Base-by-base conservation (phyloP, 192 early-diverging fungal species). In the Gryganskiella cystojenkinii region DNA sequence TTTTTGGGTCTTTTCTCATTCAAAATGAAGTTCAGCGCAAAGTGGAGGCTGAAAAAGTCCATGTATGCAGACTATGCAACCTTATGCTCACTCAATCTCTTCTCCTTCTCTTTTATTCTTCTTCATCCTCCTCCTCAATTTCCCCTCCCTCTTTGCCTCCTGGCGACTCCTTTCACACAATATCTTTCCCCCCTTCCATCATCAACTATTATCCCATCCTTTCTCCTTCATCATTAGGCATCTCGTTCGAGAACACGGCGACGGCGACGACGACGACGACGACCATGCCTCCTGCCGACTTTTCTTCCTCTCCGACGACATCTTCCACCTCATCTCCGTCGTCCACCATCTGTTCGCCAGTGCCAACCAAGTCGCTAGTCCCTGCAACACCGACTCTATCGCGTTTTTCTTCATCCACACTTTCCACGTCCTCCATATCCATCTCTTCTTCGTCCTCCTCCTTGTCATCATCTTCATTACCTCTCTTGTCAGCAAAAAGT, bases 1-100 rank as follows among this genome's bases (percentile, higher is more conserved):
- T 68, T 42, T 56, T 59, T 46, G 60, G 46, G 20, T 24, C 55
- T 37, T 42, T 61, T 43, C 58, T 70, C 58, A n/a, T n/a, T n/a
- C n/a, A n/a, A n/a, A n/a, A n/a, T n/a, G n/a, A n/a, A n/a, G n/a
- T n/a, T n/a, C n/a, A n/a, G n/a, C n/a, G n/a, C n/a, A n/a, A n/a
- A n/a, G n/a, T n/a, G n/a, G n/a, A n/a, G n/a, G n/a, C n/a, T n/a
- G n/a, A n/a, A n/a, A n/a, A n/a, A n/a, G 37, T 40, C 37, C 37
- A 13, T 40, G 8, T 42, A 45, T 28, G 19, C 17, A 25, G 51
- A 46, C 57, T 13, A 17, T 22, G 13, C 22, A 10, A 8, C 31
- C 4, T 33, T 35, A 33, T 34, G 28, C 55, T 56, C 55, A 20
- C 35, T 37, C 37, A 44, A 10, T 42, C 42, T 17, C 40, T 44